phyloP scores from a whole-genome alignment of 2,329 filamentous ascomycete genomes.

The Colletotrichum salicis region DNA sequence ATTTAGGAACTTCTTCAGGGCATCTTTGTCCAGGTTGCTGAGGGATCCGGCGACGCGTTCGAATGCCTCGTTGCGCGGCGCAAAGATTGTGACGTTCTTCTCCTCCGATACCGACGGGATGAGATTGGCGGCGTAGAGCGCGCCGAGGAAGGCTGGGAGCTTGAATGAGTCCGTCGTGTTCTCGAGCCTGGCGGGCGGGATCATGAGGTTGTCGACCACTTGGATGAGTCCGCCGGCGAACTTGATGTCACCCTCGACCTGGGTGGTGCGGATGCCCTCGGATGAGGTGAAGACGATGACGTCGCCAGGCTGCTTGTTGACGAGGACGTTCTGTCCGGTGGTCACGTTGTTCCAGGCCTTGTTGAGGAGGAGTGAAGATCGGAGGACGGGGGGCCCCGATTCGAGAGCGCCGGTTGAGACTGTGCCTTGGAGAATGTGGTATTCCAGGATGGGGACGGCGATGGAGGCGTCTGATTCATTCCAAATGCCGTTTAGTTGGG shows the following conservation, averaged over 20 bases:
- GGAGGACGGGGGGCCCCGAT: constrained; percentile 50
- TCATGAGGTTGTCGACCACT: constrained; percentile 61
- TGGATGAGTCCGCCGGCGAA: constrained; percentile 64
- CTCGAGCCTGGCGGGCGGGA: constrained; percentile 55
- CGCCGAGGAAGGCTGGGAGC: constrained; percentile 54
- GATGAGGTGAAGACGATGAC: constrained; percentile 53
- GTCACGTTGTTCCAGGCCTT: constrained; percentile 59
- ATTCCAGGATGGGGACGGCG: constrained; percentile 63
- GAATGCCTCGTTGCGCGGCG: constrained; percentile 63
- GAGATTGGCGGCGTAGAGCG: constrained; percentile 49
- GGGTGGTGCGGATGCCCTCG: constrained; percentile 53
- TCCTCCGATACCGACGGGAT: constrained; percentile 54
- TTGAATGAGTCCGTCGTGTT: constrained; percentile 48
- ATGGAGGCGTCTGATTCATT: constrained; percentile 56
- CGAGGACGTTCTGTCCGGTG: constrained; percentile 58
- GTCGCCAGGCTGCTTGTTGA: constrained; percentile 55
- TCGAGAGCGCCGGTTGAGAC: constrained; percentile 53
- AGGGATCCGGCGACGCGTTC: constrained; percentile 57
- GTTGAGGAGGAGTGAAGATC: constrained; percentile 55
- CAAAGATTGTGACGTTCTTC: constrained; percentile 65
- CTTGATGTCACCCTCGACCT: constrained; percentile 54
- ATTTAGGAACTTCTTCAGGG: constrained; percentile 58
- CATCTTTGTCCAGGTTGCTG: constrained; percentile 48
- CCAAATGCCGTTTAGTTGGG: constrained; percentile 59
- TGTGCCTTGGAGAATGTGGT: constrained; percentile 69